Evolutionary conservation across 768 basidiomycete species (phyloP).

Genomic region (Clitopilus passeckerianus): DNA sequence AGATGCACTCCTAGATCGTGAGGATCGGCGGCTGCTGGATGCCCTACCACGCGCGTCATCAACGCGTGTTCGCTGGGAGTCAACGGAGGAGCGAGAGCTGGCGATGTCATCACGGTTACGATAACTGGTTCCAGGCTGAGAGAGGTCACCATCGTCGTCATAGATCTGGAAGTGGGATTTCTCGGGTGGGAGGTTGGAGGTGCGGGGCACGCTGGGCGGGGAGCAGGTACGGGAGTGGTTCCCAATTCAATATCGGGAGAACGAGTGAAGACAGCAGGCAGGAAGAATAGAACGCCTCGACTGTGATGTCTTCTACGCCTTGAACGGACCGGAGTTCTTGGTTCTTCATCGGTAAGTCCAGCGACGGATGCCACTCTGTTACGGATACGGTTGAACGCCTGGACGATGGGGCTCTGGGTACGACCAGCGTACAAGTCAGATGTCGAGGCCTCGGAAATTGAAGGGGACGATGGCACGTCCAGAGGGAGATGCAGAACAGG

Average conservation of each 20-base stretch:
- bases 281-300: slow-evolving; percentile 72
- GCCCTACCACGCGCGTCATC: slow-evolving; percentile 16
- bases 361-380: slow-evolving; percentile 50
- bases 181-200: slow-evolving; percentile 33
- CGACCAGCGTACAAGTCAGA: slow-evolving; percentile 38
- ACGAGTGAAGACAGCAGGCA: slow-evolving; percentile 74
- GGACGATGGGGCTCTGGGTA: slow-evolving; percentile 42
- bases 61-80: slow-evolving; percentile 14
- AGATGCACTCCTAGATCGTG: slow-evolving; percentile 15
- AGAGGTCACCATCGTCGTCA: slow-evolving; percentile 12
- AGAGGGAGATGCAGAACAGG: slow-evolving; percentile 63
- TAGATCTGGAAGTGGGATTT: slow-evolving; percentile 26
- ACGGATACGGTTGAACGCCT: slow-evolving; percentile 51
- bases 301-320: slow-evolving; percentile 39
- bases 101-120: slow-evolving; percentile 8
- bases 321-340: slow-evolving; percentile 36
- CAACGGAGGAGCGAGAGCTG: slow-evolving; percentile 12
- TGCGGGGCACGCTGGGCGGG: slow-evolving; percentile 2
- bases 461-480: slow-evolving; percentile 53
- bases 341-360: slow-evolving; percentile 29
- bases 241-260: slow-evolving; percentile 41
- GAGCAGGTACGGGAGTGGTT: slow-evolving; percentile 17
- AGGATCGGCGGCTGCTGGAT: slow-evolving; percentile 17
- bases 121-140: not conserved
- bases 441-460: slow-evolving; percentile 42